These are phyloP conservation scores for Monotropa hypopitys DNA, from an alignment of 179 eudicot genomes.

Conservation along the genomic window DNA sequence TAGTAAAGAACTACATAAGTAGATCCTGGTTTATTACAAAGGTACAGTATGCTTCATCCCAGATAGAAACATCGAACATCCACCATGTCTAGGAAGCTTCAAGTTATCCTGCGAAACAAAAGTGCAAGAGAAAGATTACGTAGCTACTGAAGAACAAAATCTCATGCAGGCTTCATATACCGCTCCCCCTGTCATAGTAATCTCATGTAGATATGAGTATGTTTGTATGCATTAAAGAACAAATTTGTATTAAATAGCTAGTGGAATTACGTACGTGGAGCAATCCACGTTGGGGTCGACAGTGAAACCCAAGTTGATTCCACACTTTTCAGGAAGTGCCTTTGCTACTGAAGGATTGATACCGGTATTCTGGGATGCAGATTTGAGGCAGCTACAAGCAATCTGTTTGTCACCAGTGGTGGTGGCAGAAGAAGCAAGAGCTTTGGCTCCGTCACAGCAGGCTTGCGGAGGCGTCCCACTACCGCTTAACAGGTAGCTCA, in stretches of 20 bases:
- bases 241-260: background rate
- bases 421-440: conserved; percentile 18
- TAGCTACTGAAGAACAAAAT: no score
- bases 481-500: conserved; percentile 19
- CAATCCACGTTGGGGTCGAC: conserved; percentile 33
- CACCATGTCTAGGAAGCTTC: background rate
- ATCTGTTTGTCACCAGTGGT: conserved; percentile 23
- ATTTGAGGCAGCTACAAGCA: conserved; percentile 29
- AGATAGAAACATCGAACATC: background rate
- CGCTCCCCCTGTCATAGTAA: background rate
- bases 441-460: conserved; percentile 25
- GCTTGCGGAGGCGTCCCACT: conserved; percentile 20
- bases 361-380: conserved; percentile 13
- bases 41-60: background rate
- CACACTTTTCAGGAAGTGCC: conserved; percentile 30
- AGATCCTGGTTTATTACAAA: background rate
- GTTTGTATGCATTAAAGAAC: background rate
- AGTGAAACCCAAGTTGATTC: conserved; percentile 21
- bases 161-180: background rate
- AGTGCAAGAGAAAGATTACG: background rate
- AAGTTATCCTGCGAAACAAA: conserved; percentile 8
- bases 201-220: background rate
- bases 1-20: background rate
- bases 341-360: conserved; percentile 14
- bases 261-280: conserved; percentile 19